These are phyloP conservation scores for Amanita molliuscula DNA, from an alignment of 768 basidiomycete genomes.

Conservation along the genomic window DNA sequence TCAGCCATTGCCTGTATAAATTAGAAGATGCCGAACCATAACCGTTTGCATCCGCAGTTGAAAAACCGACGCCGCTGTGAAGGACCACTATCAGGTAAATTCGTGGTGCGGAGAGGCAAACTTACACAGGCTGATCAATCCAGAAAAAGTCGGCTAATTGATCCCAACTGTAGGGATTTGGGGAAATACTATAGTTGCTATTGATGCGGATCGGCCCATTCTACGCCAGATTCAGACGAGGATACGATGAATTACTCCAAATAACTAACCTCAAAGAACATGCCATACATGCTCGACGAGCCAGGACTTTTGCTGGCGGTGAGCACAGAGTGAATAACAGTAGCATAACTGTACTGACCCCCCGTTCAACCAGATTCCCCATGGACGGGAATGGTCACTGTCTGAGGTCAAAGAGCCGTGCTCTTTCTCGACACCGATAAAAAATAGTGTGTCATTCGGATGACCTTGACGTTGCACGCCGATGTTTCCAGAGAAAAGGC, in stretches of 20 bases:
- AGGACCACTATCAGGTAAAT: constrained; percentile 3
- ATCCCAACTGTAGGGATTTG: constrained; percentile 50
- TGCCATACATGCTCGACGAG: constrained; percentile 56
- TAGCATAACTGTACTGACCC: constrained; percentile 29
- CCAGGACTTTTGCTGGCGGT: constrained; percentile 36
- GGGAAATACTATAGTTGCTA: constrained; percentile 33
- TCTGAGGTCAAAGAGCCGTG: constrained; percentile 42
- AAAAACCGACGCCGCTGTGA: constrained; percentile 41
- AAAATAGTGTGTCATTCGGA: constrained; percentile 59
- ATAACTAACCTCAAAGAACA: constrained; percentile 51
- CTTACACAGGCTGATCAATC: constrained; percentile 66
- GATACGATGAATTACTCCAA: background rate
- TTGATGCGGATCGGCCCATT: constrained; percentile 61
- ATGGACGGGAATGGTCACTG: constrained; percentile 36
- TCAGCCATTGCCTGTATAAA: background rate
- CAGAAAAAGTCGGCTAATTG: constrained; percentile 57
- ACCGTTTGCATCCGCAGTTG: constrained; percentile 52
- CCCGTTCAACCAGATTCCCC: constrained; percentile 71
- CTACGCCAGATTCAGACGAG: constrained; percentile 19
- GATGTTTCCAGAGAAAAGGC: constrained; percentile 57
- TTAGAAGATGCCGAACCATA: constrained; percentile 29
- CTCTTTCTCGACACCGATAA: constrained; percentile 49
- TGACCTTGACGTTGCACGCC: constrained; percentile 48
- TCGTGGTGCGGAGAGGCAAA: background rate
- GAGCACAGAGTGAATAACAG: background rate